Base-by-base conservation (phyloP, 805 yeast genomes). In the Schwanniomyces occidentalis region DNA sequence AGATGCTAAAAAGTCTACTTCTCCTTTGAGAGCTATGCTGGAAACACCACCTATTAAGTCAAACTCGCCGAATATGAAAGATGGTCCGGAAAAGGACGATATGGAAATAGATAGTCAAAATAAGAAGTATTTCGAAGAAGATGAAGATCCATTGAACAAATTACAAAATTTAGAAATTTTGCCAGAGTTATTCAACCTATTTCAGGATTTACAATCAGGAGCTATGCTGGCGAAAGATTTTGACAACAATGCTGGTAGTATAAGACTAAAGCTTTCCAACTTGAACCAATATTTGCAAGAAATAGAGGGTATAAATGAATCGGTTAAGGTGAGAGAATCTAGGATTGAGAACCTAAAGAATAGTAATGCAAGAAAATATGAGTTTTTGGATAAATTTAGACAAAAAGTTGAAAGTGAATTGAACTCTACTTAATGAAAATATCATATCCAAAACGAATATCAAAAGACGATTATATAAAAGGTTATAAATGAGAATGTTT, bases 181-280 rank as follows among this genome's bases (percentile, higher is more conserved):
- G 4, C 70, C 71, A 5, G 71, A 66, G 23, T 40, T 68, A 28
- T 67, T 58, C 38, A 50, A 44, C 9, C 48, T 65, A 13, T 45
- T 68, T 4, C 65, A 61, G 34, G 60, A 58, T 26, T 48, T 68
- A 20, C 57, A 59, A 20, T 44, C 47, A 7, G 72, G 70, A n/a
- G 52, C 45, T 15, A 40, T 63, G 12, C 65, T 57, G 58, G 60
- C 68, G 6, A 63, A 65, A 36, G 72, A 68, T 39, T 65, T 68
- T 38, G 70, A 65, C 38, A 66, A 64, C 46, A 56, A 63, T 35
- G 58, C 65, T 5, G 73, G 73, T 9, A 54, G 61, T 27, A 51
- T 64, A 27, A 55, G 72, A 28, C 54, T 66, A 41, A 63, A 65
- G 42, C 39, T 66, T 27, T 45, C 47, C 32, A 56, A 47, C 16